phyloP scores from a whole-genome alignment of 345 rosid species.

The Clarkia xantiana region DNA sequence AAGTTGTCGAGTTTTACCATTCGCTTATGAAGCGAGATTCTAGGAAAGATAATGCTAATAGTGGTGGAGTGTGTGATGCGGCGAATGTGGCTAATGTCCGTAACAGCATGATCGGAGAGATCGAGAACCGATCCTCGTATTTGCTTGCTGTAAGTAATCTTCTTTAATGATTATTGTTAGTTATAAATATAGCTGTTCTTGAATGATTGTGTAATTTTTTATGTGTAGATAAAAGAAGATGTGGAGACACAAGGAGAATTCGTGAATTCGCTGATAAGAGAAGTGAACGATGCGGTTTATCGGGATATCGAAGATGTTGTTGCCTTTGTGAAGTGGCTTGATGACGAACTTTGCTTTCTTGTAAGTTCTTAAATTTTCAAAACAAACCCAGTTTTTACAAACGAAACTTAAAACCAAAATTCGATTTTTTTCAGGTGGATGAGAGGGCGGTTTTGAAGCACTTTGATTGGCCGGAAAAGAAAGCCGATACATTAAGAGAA shows the following conservation, averaged over 20 bases:
- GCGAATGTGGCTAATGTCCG: constrained; percentile 47
- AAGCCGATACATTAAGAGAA: constrained; percentile 59
- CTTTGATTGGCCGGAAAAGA: constrained; percentile 76
- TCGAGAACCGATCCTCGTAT: constrained; percentile 64
- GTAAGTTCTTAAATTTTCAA: constrained; percentile 19
- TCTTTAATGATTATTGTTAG: too few relatives aligned
- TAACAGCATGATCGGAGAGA: constrained; percentile 71
- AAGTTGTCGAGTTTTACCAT: constrained; percentile 75
- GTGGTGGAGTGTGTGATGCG: constrained; percentile 42
- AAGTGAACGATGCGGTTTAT: constrained; percentile 50
- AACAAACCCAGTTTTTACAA: not conserved
- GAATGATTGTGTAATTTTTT: not conserved
- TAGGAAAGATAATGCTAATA: constrained; percentile 34
- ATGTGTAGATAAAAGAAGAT: constrained; percentile 51
- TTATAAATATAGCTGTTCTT: too few relatives aligned
- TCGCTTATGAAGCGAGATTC: constrained; percentile 76
- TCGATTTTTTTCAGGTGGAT: constrained; percentile 32
- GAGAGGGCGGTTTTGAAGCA: constrained; percentile 80
- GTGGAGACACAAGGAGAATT: constrained; percentile 73
- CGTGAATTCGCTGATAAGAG: constrained; percentile 50
- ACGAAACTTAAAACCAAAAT: not conserved
- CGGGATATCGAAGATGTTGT: constrained; percentile 58
- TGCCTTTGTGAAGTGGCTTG: constrained; percentile 77
- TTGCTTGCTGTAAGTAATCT: constrained; percentile 50
- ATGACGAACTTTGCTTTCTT: constrained; percentile 66